These are phyloP conservation scores for Hymenoscyphus fructigenus DNA, from an alignment of 2,329 filamentous ascomycete genomes.

Conservation along the genomic window DNA sequence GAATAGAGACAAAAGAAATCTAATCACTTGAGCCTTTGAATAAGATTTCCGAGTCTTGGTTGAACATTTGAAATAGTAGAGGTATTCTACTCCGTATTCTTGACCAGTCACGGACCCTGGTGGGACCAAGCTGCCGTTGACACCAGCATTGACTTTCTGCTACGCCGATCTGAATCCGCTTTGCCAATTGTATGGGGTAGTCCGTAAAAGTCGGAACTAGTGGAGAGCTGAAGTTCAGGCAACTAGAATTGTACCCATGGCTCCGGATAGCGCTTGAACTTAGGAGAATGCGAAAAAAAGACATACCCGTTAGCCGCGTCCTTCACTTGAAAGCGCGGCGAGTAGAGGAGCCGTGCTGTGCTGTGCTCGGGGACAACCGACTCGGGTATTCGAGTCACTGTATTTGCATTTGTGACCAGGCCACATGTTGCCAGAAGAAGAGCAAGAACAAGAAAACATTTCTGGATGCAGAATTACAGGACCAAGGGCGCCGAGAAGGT, in stretches of 20 bases:
- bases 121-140: not conserved
- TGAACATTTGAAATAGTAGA: no score
- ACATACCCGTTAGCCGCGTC: not conserved
- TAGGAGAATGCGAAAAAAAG: not conserved
- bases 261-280: not conserved
- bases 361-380: constrained; percentile 3
- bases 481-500: not conserved
- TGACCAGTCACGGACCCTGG: not conserved
- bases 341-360: not conserved
- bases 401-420: not conserved
- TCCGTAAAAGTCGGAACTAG: not conserved
- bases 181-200: not conserved
- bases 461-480: not conserved
- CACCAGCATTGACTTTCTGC: not conserved
- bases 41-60: no score
- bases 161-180: constrained; percentile 1
- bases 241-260: not conserved
- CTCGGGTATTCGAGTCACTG: constrained; percentile 4
- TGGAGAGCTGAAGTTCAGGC: not conserved
- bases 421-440: not conserved
- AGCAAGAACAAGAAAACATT: not conserved
- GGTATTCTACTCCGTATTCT: no score
- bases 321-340: not conserved
- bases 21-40: no score
- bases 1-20: no score